These are phyloP conservation scores for Spiromastix sp. DNA, from an alignment of 2,329 filamentous ascomycete species.

Conservation along the genomic window DNA sequence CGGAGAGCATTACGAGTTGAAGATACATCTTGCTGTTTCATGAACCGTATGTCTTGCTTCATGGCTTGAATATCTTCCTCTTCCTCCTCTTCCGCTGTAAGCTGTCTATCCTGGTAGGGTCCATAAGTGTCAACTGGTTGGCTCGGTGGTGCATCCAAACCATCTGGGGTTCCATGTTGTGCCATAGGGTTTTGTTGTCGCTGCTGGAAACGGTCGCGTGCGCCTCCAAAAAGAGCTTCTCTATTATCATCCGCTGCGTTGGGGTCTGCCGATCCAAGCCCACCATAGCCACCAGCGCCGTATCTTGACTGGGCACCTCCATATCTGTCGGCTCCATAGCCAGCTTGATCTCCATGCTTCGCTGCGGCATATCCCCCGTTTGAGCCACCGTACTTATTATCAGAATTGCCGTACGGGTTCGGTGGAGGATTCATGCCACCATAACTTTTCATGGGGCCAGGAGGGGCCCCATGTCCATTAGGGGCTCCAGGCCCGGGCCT, in stretches of 20 bases:
- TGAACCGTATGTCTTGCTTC: constrained; percentile 62
- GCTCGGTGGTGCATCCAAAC: constrained; percentile 6
- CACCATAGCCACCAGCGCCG: constrained; percentile 43
- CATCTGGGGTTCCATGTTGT: constrained; percentile 15
- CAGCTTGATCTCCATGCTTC: constrained; percentile 34
- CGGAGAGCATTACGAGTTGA: constrained; percentile 60
- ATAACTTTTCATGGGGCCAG: constrained; percentile 10
- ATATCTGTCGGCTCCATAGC: constrained; percentile 44
- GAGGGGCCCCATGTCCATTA: constrained; percentile 21
- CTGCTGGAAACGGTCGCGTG: constrained; percentile 40
- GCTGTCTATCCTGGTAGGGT: constrained; percentile 57
- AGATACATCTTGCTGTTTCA: constrained; percentile 69
- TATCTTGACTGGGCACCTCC: constrained; percentile 38
- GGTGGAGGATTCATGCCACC: constrained; percentile 11
- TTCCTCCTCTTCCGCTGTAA: constrained; percentile 73
- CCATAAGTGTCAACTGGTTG: constrained; percentile 13
- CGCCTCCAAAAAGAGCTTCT: constrained; percentile 50
- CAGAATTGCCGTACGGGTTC: constrained; percentile 13
- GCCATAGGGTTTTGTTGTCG: constrained; percentile 26
- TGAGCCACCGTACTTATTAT: constrained; percentile 20
- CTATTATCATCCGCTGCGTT: constrained; percentile 42
- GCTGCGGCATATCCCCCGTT: constrained; percentile 31
- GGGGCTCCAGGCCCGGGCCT: constrained; percentile 29
- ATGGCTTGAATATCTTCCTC: constrained; percentile 62
- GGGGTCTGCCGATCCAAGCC: constrained; percentile 39